phyloP scores from a whole-genome alignment of 352 stramenopile species.

The Globisporangium viniferum region DNA sequence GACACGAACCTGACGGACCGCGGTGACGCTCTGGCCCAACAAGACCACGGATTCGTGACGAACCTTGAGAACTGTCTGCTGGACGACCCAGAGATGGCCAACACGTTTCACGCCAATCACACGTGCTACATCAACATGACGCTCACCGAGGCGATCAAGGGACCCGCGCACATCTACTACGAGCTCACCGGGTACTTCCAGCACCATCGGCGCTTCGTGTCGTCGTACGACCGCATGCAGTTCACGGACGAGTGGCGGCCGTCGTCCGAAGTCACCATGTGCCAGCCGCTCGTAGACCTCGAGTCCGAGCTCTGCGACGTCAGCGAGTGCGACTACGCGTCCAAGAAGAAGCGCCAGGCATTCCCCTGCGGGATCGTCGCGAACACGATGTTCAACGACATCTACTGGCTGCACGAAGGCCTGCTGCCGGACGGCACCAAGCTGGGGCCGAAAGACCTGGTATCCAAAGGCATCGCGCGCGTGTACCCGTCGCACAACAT shows the following conservation, averaged over 20 bases:
- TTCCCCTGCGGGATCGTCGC: conserved; percentile 77
- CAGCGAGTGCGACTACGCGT: conserved; percentile 26
- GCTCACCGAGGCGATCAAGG: conserved; percentile 39
- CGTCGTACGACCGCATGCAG: conserved; percentile 60
- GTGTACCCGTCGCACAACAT: conserved; percentile 52
- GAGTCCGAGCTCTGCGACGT: conserved; percentile 38
- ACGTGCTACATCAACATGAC: conserved; percentile 69
- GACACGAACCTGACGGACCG: conserved; percentile 22
- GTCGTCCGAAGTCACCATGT: conserved; percentile 34
- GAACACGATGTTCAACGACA: conserved; percentile 86
- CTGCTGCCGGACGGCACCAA: conserved; percentile 37
- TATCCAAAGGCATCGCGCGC: conserved; percentile 40
- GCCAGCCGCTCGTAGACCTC: conserved; percentile 43
- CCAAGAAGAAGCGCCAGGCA: conserved; percentile 31
- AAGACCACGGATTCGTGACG: conserved; percentile 34
- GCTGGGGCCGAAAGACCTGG: conserved; percentile 37
- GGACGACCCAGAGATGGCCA: conserved; percentile 30
- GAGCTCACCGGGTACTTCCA: conserved; percentile 65
- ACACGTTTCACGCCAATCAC: conserved; percentile 70
- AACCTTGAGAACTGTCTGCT: conserved; percentile 54
- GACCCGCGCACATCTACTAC: conserved; percentile 52
- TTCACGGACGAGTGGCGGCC: conserved; percentile 61
- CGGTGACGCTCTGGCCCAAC: conserved; percentile 20
- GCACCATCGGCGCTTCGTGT: conserved; percentile 72
- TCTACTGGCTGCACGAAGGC: conserved; percentile 76